Evolutionary conservation across 2,329 filamentous ascomycete species (phyloP).

Genomic region (Pleoardoris graminearum): DNA sequence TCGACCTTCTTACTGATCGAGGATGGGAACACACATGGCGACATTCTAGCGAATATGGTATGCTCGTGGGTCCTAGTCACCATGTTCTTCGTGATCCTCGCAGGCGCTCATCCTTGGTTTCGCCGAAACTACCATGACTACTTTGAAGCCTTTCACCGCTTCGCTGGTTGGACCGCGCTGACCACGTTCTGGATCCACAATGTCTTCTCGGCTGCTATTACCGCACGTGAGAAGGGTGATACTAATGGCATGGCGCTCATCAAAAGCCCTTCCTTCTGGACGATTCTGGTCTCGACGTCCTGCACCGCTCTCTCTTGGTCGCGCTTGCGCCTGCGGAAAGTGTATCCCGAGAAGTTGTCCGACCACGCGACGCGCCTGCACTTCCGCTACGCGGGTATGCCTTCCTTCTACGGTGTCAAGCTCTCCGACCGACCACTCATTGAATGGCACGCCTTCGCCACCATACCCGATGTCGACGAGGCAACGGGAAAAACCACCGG

Average conservation of each 20-base stretch:
- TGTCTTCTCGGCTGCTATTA: slow-evolving; percentile 1
- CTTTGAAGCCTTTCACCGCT: slow-evolving; percentile 3
- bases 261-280: neutral
- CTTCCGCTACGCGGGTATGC: neutral
- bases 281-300: neutral
- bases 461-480: neutral
- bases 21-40: neutral
- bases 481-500: neutral
- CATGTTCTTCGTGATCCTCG: neutral
- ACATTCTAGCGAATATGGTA: neutral
- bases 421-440: neutral
- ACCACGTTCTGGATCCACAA: slow-evolving; percentile 1
- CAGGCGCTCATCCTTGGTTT: neutral
- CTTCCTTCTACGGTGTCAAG: slow-evolving; percentile 1
- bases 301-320: neutral
- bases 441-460: slow-evolving; percentile 4
- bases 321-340: neutral
- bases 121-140: neutral
- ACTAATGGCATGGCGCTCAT: neutral
- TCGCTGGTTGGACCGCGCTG: neutral
- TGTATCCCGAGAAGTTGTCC: slow-evolving; percentile 1
- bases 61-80: slow-evolving; percentile 1
- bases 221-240: neutral
- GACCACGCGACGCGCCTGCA: neutral
- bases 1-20: neutral